These are phyloP conservation scores for Phytophthora tentaculata DNA, from an alignment of 352 stramenopile genomes.

Conservation along the genomic window DNA sequence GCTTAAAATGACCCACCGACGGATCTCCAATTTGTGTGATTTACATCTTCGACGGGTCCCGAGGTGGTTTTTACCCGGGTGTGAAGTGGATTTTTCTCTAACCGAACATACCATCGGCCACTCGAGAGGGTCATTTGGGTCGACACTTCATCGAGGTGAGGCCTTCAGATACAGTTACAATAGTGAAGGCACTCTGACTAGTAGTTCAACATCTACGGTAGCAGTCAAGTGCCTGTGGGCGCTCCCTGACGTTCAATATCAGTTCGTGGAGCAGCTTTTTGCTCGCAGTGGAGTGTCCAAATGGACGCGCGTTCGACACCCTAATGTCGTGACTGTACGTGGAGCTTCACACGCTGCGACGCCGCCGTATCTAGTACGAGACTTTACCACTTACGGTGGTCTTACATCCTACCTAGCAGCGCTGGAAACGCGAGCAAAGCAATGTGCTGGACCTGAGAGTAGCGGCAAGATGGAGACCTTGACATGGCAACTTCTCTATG, in stretches of 20 bases:
- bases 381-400: constrained; percentile 67
- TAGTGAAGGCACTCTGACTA: constrained; percentile 37
- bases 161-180: constrained; percentile 54
- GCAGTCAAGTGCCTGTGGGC: constrained; percentile 68
- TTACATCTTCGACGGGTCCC: constrained; percentile 61
- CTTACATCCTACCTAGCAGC: constrained; percentile 57
- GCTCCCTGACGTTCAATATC: constrained; percentile 46
- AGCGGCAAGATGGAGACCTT: constrained; percentile 46
- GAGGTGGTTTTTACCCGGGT: constrained; percentile 61
- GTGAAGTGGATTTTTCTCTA: constrained; percentile 59
- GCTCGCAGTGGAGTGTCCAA: constrained; percentile 50
- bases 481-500: constrained; percentile 64
- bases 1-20: constrained; percentile 68
- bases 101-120: constrained; percentile 40
- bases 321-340: constrained; percentile 65
- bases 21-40: constrained; percentile 54
- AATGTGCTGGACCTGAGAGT: constrained; percentile 31
- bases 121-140: constrained; percentile 48
- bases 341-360: constrained; percentile 58
- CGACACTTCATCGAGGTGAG: constrained; percentile 61
- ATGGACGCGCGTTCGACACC: constrained; percentile 57
- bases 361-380: constrained; percentile 60
- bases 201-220: constrained; percentile 42
- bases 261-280: constrained; percentile 64
- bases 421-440: constrained; percentile 46